A percentile compares a stretch with the other conserved stretches of the same genome.
phyloP scores from a whole-genome alignment of 805 yeast species.

The Maudiozyma barnettii region DNA sequence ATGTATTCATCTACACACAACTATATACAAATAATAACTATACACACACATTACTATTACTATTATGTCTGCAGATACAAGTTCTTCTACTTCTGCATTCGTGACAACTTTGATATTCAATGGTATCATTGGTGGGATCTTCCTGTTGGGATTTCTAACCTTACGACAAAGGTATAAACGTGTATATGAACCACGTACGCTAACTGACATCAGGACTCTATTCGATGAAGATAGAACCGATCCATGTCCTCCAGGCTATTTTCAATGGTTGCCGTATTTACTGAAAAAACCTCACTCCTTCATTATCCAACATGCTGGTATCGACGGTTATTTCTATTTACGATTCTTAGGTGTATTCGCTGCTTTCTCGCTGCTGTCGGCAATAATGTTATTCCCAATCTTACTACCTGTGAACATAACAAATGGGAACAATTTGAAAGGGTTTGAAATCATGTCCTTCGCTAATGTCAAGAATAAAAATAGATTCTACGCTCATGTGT shows the following conservation, averaged over 20 bases:
- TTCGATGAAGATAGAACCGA: slow-evolving; percentile 47
- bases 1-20: too few species aligned
- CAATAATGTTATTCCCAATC: slow-evolving; percentile 54
- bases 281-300: slow-evolving; percentile 49
- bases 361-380: slow-evolving; percentile 42
- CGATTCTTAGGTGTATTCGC: slow-evolving; percentile 53
- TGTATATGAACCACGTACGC: slow-evolving; percentile 74
- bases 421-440: slow-evolving; percentile 44
- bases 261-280: slow-evolving; percentile 48
- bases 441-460: slow-evolving; percentile 57
- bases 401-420: slow-evolving; percentile 68
- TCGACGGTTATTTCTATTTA: slow-evolving; percentile 69
- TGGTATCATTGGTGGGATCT: slow-evolving; percentile 47
- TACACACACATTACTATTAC: background rate
- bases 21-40: background rate
- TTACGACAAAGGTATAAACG: slow-evolving; percentile 57
- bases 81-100: slow-evolving; percentile 67
- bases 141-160: slow-evolving; percentile 48
- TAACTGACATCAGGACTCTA: slow-evolving; percentile 28
- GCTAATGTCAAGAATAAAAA: slow-evolving; percentile 54
- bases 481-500: slow-evolving; percentile 65
- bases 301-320: slow-evolving; percentile 58
- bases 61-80: slow-evolving; percentile 15
- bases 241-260: slow-evolving; percentile 53
- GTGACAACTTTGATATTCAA: slow-evolving; percentile 64